phyloP scores from a whole-genome alignment of 306 rosid genomes.

The Cicer cuneatum region DNA sequence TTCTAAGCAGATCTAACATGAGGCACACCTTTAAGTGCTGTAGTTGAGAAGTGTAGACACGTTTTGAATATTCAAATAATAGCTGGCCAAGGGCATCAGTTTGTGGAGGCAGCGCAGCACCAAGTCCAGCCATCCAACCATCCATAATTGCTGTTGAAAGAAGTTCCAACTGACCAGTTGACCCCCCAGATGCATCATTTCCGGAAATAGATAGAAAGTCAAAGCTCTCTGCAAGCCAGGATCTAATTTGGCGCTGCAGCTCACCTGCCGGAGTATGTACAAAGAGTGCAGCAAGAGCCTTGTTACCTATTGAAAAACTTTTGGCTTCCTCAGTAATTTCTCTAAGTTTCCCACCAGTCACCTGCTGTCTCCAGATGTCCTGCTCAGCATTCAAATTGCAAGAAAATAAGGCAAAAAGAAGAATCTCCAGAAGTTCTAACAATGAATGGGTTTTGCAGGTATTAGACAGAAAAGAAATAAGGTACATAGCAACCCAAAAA shows the following conservation, averaged over 20 bases:
- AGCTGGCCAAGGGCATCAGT: slow-evolving; percentile 99
- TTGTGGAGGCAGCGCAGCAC: slow-evolving; percentile 91
- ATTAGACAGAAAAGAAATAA: slow-evolving; percentile 5
- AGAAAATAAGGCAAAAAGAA: slow-evolving; percentile 36
- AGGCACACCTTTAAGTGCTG: slow-evolving; percentile 89
- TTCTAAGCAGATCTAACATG: slow-evolving; percentile 31
- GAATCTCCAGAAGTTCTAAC: slow-evolving; percentile 20
- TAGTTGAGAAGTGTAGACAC: slow-evolving; percentile 89
- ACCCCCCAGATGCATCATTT: slow-evolving; percentile 75
- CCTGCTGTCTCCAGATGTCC: slow-evolving; percentile 92
- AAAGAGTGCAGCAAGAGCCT: slow-evolving; percentile 93
- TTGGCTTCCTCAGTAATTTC: slow-evolving; percentile 96
- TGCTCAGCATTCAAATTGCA: slow-evolving; percentile 49
- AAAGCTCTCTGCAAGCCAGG: slow-evolving; percentile 92
- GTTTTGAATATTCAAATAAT: slow-evolving; percentile 84
- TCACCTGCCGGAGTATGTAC: slow-evolving; percentile 99
- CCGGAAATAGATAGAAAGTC: slow-evolving; percentile 81
- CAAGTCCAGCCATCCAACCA: slow-evolving; percentile 99
- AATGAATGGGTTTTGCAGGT: slow-evolving; percentile 9
- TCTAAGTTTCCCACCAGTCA: slow-evolving; percentile 95
- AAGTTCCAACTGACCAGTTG: slow-evolving; percentile 98
- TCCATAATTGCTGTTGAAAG: slow-evolving; percentile 99
- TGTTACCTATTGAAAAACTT: slow-evolving; percentile 86
- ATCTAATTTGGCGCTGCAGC: slow-evolving; percentile 96
- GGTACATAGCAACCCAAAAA: slow-evolving; percentile 22